Evolutionary conservation across 2,329 filamentous ascomycete genomes (phyloP).

Genomic region (Dothiorella sarmentorum): DNA sequence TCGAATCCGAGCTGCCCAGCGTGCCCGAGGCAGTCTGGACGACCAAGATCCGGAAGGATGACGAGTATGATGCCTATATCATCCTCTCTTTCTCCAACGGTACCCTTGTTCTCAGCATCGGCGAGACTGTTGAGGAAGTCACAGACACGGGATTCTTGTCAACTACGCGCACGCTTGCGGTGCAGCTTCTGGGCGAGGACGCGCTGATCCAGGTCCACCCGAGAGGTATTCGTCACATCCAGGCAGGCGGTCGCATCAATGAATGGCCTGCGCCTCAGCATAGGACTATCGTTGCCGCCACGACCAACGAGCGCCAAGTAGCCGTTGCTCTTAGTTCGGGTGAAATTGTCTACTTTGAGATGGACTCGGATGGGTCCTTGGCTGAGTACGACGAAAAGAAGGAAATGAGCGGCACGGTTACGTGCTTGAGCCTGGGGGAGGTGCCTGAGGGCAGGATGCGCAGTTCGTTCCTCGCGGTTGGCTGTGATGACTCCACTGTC

Average conservation of each 20-base stretch:
- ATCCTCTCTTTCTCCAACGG: slow-evolving; percentile 89
- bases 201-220: slow-evolving; percentile 92
- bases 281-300: slow-evolving; percentile 89
- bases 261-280: slow-evolving; percentile 94
- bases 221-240: slow-evolving; percentile 91
- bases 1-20: slow-evolving; percentile 87
- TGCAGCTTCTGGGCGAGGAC: slow-evolving; percentile 91
- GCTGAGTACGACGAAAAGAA: slow-evolving; percentile 92
- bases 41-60: slow-evolving; percentile 75
- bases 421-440: slow-evolving; percentile 86
- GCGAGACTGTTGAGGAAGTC: slow-evolving; percentile 94
- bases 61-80: slow-evolving; percentile 91
- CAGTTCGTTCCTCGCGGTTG: slow-evolving; percentile 91
- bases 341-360: slow-evolving; percentile 97
- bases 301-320: slow-evolving; percentile 90
- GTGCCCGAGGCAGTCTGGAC: slow-evolving; percentile 95
- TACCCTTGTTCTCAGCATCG: slow-evolving; percentile 89
- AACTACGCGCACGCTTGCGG: slow-evolving; percentile 82
- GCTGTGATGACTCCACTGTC: slow-evolving; percentile 94
- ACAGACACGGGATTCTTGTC: slow-evolving; percentile 90
- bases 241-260: slow-evolving; percentile 71
- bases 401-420: slow-evolving; percentile 93
- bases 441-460: slow-evolving; percentile 86
- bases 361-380: slow-evolving; percentile 85
- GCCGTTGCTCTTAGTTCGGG: slow-evolving; percentile 91